Evolutionary conservation across 768 basidiomycete species (phyloP).

Genomic region (Boletus sp.): DNA sequence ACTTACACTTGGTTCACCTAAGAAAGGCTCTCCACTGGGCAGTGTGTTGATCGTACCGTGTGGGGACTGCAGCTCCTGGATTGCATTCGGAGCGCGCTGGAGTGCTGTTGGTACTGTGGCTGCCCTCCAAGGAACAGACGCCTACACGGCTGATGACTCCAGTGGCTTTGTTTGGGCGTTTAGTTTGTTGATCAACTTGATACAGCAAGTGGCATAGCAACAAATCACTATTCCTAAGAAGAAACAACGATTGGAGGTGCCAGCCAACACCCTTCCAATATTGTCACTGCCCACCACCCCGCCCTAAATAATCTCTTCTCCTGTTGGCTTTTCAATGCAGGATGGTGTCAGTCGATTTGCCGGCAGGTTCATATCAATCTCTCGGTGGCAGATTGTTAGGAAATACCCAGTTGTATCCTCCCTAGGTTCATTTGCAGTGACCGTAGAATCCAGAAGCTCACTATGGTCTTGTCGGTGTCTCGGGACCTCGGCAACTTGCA

Average conservation of each 20-base stretch:
- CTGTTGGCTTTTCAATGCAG: neutral
- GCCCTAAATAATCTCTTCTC: neutral
- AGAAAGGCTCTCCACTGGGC: neutral
- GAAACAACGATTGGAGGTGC: neutral
- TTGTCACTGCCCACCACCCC: neutral
- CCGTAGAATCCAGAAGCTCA: neutral
- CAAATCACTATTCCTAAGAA: neutral
- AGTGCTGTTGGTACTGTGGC: neutral
- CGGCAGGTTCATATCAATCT: neutral
- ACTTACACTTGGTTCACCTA: no score
- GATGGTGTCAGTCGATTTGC: neutral
- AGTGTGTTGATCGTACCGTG: neutral
- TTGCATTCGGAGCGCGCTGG: neutral
- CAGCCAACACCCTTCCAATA: conserved; percentile 1
- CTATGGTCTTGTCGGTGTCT: neutral
- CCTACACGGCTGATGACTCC: neutral
- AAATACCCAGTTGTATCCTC: no score
- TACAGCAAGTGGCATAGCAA: conserved; percentile 13
- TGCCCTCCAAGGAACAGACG: conserved; percentile 1
- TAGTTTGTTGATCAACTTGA: neutral
- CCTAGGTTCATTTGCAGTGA: neutral
- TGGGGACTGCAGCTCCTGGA: neutral
- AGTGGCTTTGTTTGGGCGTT: neutral
- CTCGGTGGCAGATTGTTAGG: neutral
- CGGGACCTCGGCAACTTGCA: neutral